phyloP scores from a whole-genome alignment of 169 alveolate genomes.

The Plasmodium coatneyi region DNA sequence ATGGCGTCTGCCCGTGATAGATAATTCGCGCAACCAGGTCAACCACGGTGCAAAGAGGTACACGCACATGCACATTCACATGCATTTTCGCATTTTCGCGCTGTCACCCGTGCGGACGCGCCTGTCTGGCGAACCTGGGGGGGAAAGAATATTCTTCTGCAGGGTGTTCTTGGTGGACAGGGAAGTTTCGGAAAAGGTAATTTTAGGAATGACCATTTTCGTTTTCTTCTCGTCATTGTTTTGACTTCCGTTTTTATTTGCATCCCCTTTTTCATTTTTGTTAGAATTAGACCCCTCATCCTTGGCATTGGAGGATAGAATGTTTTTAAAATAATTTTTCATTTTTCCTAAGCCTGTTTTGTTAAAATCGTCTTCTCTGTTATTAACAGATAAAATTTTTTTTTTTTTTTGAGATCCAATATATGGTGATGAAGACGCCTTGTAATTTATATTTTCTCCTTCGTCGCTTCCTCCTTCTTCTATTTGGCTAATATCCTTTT shows the following conservation, averaged over 20 bases:
- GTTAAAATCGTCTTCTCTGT: constrained; percentile 23
- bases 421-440: background rate
- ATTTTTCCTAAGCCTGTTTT: constrained; percentile 31
- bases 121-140: background rate
- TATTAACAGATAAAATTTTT: constrained; percentile 24
- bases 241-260: background rate
- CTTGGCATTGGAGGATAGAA: constrained; percentile 17
- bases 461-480: background rate
- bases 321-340: constrained; percentile 58
- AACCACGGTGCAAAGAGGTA: background rate
- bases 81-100: background rate
- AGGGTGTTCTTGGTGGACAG: constrained; percentile 27
- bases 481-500: background rate
- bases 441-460: background rate
- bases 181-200: constrained; percentile 52
- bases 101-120: too few relatives aligned
- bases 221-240: constrained; percentile 7
- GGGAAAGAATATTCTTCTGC: constrained; percentile 36
- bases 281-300: constrained; percentile 7
- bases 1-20: background rate
- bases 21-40: too few relatives aligned
- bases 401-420: constrained; percentile 45
- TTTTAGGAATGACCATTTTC: constrained; percentile 34
- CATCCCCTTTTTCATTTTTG: background rate
- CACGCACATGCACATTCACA: background rate